Evolutionary conservation across 1,284 basidiomycete genomes (phyloP).

Genomic region (Apiotrichum veenhuisii): DNA sequence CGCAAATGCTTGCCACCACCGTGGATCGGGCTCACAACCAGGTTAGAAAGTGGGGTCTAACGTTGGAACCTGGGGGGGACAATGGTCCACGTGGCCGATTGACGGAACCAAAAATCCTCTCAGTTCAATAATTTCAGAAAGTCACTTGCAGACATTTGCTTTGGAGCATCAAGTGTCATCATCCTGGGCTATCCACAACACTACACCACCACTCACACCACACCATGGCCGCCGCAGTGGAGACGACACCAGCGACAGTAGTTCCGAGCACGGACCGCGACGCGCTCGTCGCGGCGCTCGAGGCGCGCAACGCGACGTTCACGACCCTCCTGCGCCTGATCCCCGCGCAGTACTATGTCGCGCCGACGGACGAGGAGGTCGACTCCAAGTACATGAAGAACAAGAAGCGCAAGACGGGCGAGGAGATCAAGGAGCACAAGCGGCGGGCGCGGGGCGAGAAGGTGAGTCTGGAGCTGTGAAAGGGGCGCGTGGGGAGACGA

Average conservation of each 20-base stretch:
- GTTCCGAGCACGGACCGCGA: neutral
- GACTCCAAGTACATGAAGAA: slow-evolving; percentile 82
- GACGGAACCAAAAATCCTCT: too few species aligned
- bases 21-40: too few species aligned
- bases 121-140: too few species aligned
- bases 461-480: slow-evolving; percentile 52
- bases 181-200: neutral
- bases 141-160: too few species aligned
- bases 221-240: neutral
- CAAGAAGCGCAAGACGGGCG: slow-evolving; percentile 76
- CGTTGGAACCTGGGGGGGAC: too few species aligned
- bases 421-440: slow-evolving; percentile 78
- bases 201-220: neutral
- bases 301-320: slow-evolving; percentile 77
- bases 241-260: neutral
- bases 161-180: neutral
- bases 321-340: slow-evolving; percentile 75
- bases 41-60: too few species aligned
- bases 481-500: too few species aligned
- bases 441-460: slow-evolving; percentile 80
- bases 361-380: slow-evolving; percentile 64
- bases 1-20: too few species aligned
- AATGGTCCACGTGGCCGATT: too few species aligned
- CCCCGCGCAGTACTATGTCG: slow-evolving; percentile 80
- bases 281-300: slow-evolving; percentile 57